Conservation (phyloP, 371 early-diverging fungal genomes). For the Mucor indicus region DNA sequence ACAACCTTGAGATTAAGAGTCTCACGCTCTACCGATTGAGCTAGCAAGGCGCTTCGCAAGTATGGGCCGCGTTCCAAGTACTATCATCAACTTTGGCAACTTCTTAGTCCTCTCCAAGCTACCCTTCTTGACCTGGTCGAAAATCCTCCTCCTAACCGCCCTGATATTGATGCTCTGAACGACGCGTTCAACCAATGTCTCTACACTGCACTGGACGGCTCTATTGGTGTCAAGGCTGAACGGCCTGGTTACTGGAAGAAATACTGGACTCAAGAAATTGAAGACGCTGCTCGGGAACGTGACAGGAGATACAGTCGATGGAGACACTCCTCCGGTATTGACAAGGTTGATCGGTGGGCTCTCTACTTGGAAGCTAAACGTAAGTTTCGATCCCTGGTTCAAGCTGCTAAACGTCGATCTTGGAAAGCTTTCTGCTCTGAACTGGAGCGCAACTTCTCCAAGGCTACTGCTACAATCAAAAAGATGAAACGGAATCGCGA, state of each 20-base stretch:
- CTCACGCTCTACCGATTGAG: no score
- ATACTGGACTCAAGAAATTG: constrained; percentile 6
- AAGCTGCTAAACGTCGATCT: neutral
- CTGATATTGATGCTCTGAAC: constrained; percentile 6
- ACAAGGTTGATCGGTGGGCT: constrained; percentile 7
- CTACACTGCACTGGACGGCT: constrained; percentile 2
- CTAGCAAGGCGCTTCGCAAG: no score
- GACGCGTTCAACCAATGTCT: constrained; percentile 1
- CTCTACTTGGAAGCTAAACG: neutral
- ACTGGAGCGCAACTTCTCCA: neutral
- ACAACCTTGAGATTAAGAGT: no score
- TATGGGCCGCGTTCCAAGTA: no score
- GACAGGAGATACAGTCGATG: constrained; percentile 7
- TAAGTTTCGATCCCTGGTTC: neutral
- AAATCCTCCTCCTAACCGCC: neutral
- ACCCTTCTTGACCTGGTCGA: no score
- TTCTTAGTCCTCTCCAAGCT: no score
- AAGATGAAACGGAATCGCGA: neutral
- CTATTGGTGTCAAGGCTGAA: neutral
- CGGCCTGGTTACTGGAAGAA: constrained; percentile 13
- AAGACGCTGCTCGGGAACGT: constrained; percentile 1
- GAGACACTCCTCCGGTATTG: neutral
- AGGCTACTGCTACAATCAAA: constrained; percentile 1
- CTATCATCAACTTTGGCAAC: no score
- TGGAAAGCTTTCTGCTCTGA: constrained; percentile 4